Base-by-base conservation (phyloP, 2,329 filamentous ascomycete species). In the Ophiosphaerella herpotricha region DNA sequence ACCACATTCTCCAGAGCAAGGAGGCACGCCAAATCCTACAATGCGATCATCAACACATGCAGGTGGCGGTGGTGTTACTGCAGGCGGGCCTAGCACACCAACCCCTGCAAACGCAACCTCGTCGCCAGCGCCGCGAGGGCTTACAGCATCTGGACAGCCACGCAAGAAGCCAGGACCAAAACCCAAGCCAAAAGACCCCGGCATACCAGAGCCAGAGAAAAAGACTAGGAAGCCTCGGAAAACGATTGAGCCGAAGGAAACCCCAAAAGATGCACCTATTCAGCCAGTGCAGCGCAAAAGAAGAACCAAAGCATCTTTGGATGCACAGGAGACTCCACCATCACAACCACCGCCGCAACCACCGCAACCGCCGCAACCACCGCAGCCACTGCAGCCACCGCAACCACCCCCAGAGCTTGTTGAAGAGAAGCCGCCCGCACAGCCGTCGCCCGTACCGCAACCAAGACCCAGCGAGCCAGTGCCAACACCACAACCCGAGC, bases 191-290 rank as follows among this genome's bases (percentile, higher is more conserved):
- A 72, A 68, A 55, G 70, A 73, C 39, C 51, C 65, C 55, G 70
- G 46, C 64, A 66, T 46, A 54, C 69, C 61, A 43, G 72, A 70
- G 36, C 57, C 61, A 33, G 74, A 77, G 55, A 77, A 75, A 43
- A 77, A 77, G 53, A 66, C 73, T 3, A 74, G 75, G 57, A 78
- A 77, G 60, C 63, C 76, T 33, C 72, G 78, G 49, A 79, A 78
- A 61, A 68, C 75, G 14, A 66, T 70, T 24, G 74, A 76, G 47
- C 71, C 75, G 41, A 63, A 88, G 80, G 65, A 82, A 76, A 52
- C 80, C 74, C 71, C 75, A 42, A 63, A 88, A 80, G 65, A 82
- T 76, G 52, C 80, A 74, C 68, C 60, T 65, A 64, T 67, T 32
- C 66, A 72, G 3, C 69, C 74, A 29, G 64, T 69, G 39, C 70